Percentiles rank a stretch among this genome's conserved stretches.
Evolutionary conservation across 2,329 filamentous ascomycete species (phyloP).

Genomic region (Coniosporium tulheliwenetii): DNA sequence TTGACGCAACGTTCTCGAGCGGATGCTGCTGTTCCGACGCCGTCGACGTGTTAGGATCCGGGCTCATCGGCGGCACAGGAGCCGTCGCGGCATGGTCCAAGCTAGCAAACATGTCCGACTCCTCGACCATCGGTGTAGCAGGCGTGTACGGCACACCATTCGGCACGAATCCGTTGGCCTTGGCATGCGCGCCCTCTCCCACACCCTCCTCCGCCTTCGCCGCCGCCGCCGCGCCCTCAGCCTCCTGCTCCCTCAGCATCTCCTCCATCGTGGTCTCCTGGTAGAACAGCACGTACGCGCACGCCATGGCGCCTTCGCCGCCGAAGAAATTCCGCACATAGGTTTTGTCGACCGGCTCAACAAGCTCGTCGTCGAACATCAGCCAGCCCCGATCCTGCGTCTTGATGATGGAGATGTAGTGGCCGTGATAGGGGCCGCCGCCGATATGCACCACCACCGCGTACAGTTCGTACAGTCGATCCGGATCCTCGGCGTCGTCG

Average conservation of each 20-base stretch:
- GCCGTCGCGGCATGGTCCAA: conserved; percentile 54
- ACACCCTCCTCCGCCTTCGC: conserved; percentile 13
- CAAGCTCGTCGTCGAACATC: conserved; percentile 95
- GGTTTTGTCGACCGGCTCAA: conserved; percentile 91
- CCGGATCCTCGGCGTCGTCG: conserved; percentile 83
- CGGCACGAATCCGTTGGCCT: conserved; percentile 12
- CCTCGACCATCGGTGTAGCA: conserved; percentile 24
- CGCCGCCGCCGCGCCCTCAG: conserved; percentile 43
- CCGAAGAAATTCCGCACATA: conserved; percentile 97
- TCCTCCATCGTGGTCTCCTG: conserved; percentile 69
- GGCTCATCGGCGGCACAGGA: conserved; percentile 24
- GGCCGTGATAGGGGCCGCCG: conserved; percentile 89
- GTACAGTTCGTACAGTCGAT: conserved; percentile 89
- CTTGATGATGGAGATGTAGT: conserved; percentile 97
- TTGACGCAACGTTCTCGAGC: conserved; percentile 2
- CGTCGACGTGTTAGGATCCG: conserved; percentile 8
- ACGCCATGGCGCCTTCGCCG: conserved; percentile 67
- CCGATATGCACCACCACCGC: conserved; percentile 96
- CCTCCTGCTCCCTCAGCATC: conserved; percentile 64
- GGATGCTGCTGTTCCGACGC: conserved; percentile 6
- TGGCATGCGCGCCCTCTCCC: conserved; percentile 5
- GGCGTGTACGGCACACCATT: conserved; percentile 16
- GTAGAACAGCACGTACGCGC: conserved; percentile 94
- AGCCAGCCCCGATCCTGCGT: conserved; percentile 93
- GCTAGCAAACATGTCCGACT: conserved; percentile 34